These are phyloP conservation scores for Diaporthe aspalathi DNA, from an alignment of 2,329 filamentous ascomycete species.

Conservation along the genomic window DNA sequence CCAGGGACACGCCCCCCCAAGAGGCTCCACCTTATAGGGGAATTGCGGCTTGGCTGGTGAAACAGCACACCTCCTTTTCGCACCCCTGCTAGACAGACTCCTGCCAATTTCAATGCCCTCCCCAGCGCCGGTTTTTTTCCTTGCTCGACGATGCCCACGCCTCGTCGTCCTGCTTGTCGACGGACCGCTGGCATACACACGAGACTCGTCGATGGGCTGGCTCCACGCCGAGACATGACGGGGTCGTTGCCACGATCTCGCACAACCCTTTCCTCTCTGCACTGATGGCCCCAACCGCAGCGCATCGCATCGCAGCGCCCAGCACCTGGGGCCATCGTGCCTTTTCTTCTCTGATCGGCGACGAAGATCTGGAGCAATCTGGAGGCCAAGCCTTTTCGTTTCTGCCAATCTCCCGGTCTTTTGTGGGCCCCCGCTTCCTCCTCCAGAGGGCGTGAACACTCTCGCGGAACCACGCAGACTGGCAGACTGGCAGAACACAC, in stretches of 20 bases:
- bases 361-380: constrained; percentile 21
- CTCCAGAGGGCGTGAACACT: constrained; percentile 16
- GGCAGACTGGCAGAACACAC: too few relatives aligned
- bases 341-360: background rate
- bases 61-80: constrained; percentile 37
- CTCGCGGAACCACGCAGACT: constrained; percentile 7
- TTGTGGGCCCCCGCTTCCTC: constrained; percentile 3
- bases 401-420: constrained; percentile 34
- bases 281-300: background rate
- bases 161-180: background rate
- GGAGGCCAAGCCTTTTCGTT: constrained; percentile 33
- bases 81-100: constrained; percentile 26
- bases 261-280: background rate
- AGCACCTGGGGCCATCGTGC: constrained; percentile 18
- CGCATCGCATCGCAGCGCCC: constrained; percentile 6
- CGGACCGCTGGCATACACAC: background rate
- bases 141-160: constrained; percentile 22
- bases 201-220: background rate
- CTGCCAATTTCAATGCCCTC: constrained; percentile 33
- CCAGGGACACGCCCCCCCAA: background rate
- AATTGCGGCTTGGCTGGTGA: constrained; percentile 33
- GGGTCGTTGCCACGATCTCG: background rate
- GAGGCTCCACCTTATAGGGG: constrained; percentile 22
- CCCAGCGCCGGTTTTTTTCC: constrained; percentile 5
- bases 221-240: background rate